Evolutionary conservation across 805 yeast genomes (phyloP).

Genomic region (Yamadazyma tumulicola): DNA sequence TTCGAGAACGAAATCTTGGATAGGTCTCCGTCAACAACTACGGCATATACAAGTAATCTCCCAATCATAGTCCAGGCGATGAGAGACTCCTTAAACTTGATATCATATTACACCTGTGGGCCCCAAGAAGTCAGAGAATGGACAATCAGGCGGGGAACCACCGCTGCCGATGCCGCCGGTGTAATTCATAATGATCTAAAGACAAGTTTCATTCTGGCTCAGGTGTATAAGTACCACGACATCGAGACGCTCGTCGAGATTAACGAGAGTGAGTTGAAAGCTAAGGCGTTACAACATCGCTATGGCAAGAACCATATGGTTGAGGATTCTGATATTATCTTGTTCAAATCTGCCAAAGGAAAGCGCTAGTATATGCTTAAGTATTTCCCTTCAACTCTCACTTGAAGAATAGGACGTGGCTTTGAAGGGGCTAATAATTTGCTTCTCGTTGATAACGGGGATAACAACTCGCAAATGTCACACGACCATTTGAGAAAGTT

Average conservation of each 20-base stretch:
- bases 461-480: no score
- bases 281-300: conserved; percentile 56
- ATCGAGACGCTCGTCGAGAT: conserved; percentile 34
- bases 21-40: conserved; percentile 12
- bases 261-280: conserved; percentile 48
- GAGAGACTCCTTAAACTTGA: conserved; percentile 65
- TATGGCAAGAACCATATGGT: conserved; percentile 77
- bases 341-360: conserved; percentile 71
- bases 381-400: no score
- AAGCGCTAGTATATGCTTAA: conserved; percentile 24
- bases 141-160: conserved; percentile 72
- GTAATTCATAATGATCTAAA: conserved; percentile 83
- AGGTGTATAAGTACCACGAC: conserved; percentile 67
- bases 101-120: conserved; percentile 87
- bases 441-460: no score
- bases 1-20: conserved; percentile 41
- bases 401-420: no score
- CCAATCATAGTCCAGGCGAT: conserved; percentile 62
- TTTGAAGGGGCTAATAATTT: no score
- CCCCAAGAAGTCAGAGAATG: conserved; percentile 83
- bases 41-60: conserved; percentile 45
- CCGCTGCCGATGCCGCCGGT: conserved; percentile 89
- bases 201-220: conserved; percentile 76
- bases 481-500: not conserved
- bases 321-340: conserved; percentile 80